phyloP scores from a whole-genome alignment of 179 eudicot species.

The Spergularia azorica region DNA sequence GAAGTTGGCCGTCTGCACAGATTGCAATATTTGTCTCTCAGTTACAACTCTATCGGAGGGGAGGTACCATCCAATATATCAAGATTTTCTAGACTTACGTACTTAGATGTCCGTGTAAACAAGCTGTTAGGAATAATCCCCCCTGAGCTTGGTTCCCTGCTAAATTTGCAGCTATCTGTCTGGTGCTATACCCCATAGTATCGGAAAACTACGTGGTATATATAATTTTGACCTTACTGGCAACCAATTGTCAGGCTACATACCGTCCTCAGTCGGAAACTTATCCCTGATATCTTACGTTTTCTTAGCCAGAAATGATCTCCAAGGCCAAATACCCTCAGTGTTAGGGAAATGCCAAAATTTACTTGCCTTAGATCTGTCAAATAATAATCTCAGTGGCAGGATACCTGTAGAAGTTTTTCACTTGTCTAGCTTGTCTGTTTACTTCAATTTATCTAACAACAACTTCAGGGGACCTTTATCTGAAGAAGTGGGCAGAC shows the following conservation, averaged over 20 bases:
- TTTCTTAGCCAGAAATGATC: constrained; percentile 11
- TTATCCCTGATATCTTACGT: constrained; percentile 19
- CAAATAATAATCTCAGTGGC: constrained; percentile 27
- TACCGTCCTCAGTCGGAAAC: constrained; percentile 38
- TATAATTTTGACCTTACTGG: not conserved
- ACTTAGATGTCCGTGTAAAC: constrained; percentile 30
- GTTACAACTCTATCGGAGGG: constrained; percentile 18
- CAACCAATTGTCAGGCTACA: constrained; percentile 28
- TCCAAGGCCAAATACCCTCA: constrained; percentile 29
- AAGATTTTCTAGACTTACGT: not conserved
- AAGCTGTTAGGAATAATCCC: constrained; percentile 30
- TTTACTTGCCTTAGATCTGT: constrained; percentile 14
- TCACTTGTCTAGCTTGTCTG: not conserved
- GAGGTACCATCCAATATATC: constrained; percentile 21
- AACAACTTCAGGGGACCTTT: constrained; percentile 29
- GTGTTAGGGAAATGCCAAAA: constrained; percentile 28
- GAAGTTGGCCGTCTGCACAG: not conserved
- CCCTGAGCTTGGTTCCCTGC: constrained; percentile 9
- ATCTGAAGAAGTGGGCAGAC: constrained; percentile 11
- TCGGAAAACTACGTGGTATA: constrained; percentile 24
- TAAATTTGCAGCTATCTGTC: constrained; percentile 14
- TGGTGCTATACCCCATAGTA: constrained; percentile 25
- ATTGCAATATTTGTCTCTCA: not conserved
- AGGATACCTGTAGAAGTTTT: constrained; percentile 17
- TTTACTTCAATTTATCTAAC: constrained; percentile 8